Evolutionary conservation across 768 basidiomycete genomes (phyloP), one percentile per base, ranked within the genome.

Genomic region (Trametes cinnabarina): DNA sequence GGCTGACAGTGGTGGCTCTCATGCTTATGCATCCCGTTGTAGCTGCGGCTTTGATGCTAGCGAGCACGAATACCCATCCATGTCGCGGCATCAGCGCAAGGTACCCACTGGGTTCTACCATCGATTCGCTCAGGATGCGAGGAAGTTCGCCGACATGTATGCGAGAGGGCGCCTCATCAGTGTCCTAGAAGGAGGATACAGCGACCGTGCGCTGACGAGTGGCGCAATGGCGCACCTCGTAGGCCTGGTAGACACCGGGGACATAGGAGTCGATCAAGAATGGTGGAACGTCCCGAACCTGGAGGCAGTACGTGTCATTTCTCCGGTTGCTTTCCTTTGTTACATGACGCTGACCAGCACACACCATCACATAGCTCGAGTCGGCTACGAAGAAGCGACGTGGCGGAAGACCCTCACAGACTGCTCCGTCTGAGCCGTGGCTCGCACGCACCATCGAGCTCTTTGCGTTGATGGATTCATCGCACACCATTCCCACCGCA

Each of bases 21-120:
- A 19, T 20, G 7, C 3, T 0, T 4, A 1, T 26, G 20, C n/a
- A n/a, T n/a, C n/a, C n/a, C n/a, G n/a, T n/a, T 30, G 28, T 62
- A 95, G 94, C 63, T 92, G 91, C 61, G 96, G 96, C 1, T 94
- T 98, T 74, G 96, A 99, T 64, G 95, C 95, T 0, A 92, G 87
- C 50, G 90, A 94, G 67, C 93, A 97, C 66, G 96, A 99, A 68
- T 86, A 88, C 60, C 75, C 82, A 12, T 87, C 85, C 3, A 99
- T 99, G 96, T 93, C 92, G 23, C 78, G 96, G 15, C 95, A 99
- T 68, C 81, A 83, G 35, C 86, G 94, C n/a, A 88, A 88, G 60
- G 92, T 98, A 0, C 95, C 95, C 0, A 79, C 85, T 0, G 84
- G 85, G 0, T 97, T 97, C 72, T 98, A 90, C 70, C 75, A 87